Conservation (phyloP, 179 eudicot species). For the Pouteria campechiana region DNA sequence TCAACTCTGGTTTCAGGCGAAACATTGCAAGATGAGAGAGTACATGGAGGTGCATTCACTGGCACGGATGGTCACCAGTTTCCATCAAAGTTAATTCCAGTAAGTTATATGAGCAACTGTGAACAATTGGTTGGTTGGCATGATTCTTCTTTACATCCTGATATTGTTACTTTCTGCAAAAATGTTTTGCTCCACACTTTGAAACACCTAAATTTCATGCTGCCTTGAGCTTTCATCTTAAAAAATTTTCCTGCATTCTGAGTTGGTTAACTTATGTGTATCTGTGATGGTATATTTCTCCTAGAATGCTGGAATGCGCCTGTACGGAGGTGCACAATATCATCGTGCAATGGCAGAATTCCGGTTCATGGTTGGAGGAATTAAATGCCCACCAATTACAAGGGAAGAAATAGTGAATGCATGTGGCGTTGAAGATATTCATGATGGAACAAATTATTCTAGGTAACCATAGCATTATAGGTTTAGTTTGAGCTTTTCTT, state of each 20-base stretch:
- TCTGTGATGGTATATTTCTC: conserved; percentile 7
- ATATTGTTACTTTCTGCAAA: too few relatives aligned
- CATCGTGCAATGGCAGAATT: conserved; percentile 99
- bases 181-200: too few relatives aligned
- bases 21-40: conserved; percentile 92
- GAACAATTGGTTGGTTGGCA: too few relatives aligned
- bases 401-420: conserved; percentile 99
- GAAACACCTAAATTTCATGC: too few relatives aligned
- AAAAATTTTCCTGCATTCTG: too few relatives aligned
- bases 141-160: too few relatives aligned
- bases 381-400: conserved; percentile 92
- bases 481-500: too few relatives aligned
- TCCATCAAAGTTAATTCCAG: conserved; percentile 90
- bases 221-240: too few relatives aligned
- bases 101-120: conserved; percentile 29
- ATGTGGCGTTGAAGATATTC: conserved; percentile 99
- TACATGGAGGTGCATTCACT: conserved; percentile 80
- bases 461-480: conserved; percentile 30
- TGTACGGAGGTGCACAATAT: conserved; percentile 98
- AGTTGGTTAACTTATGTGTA: too few relatives aligned
- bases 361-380: conserved; percentile 94
- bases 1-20: conserved; percentile 48
- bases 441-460: conserved; percentile 97
- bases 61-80: conserved; percentile 85
- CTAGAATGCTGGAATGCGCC: conserved; percentile 99